Base-by-base conservation (phyloP, 441 rosid species). In the Croton laevigatus region DNA sequence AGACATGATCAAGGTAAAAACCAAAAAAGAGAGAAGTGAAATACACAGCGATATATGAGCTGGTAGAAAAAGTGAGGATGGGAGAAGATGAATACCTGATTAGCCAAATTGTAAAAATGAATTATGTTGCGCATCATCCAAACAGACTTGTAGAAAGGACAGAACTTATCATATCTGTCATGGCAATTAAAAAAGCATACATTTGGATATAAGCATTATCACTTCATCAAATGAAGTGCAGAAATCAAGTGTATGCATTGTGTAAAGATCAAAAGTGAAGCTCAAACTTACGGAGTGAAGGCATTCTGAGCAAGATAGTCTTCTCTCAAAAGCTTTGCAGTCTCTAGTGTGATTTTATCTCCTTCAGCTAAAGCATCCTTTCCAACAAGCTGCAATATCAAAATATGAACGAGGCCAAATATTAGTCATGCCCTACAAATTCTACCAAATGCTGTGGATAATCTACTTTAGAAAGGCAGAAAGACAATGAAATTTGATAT, bases 81-180 rank as follows among this genome's bases (percentile, higher is more conserved):
- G 37, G 42, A 40, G 54, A 20, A 20, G 60, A 54, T 57, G 13
- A 58, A 12, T 81, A 96, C 99, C 97, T 91, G 99, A 71, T 96
- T 93, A 84, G 99, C 97, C 87, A 96, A 79, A 81, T 86, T 90
- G 85, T 79, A 90, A 86, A 88, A 96, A 84, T 93, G 98, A 70
- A 96, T 87, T 42, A 96, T 96, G 87, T 96, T 96, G 79, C 98
- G 98, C 99, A 96, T 96, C 98, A 96, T 90, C 99, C 99, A 96
- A 72, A 96, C 96, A 23, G 98, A 93, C 81, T 96, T 96, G 94
- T 93, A 96, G 86, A 96, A 96, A 59, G 99, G 98, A 74, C 99
- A 96, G 83, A 84, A 96, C 72, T 96, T 96, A 81, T 89, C 99
- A 71, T 93, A 96, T 74, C 99, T 89, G 86, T 58, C 71, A 13